Evolutionary conservation across 2,329 filamentous ascomycete species (phyloP), one percentile per base, ranked within the genome.

Genomic region (Byssochlamys sp.): DNA sequence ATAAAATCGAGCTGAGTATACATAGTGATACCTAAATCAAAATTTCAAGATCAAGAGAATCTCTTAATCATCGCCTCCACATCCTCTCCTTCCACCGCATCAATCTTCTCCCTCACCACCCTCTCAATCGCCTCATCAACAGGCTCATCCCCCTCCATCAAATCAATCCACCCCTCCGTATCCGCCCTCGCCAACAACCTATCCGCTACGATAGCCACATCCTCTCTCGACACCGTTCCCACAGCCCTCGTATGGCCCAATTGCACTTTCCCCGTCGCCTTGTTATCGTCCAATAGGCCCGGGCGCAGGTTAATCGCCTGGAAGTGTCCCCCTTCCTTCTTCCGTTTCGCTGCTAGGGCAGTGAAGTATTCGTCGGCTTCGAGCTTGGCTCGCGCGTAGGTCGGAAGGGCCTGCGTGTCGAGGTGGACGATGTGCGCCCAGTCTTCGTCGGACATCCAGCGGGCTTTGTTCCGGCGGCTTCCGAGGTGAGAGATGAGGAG

Each of bases 351-450:
- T 7, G 74, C 70, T 35, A 78, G 64, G 3, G 79, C 76, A 9
- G 78, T 78, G 62, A 83, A 69, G 54, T 79, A 79, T 67, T 83
- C 80, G 60, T 83, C 81, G 1, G 81, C 80, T 25, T 79, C 80
- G 28, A 81, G 72, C 63, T 83, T 83, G 19, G 81, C 81, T 49
- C 77, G 72, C 61, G 74, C 78, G 63, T 83, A 83, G 10, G 76
- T 71, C 1, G 80, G 77, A 19, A 83, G 69, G 0, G 77, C 66
- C 28, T 79, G 73, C n/a, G 69, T 72, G 62, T 81, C 81, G 35
- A 75, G 69, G 60, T 78, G 73, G 55, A 77, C 71, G 0, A 79
- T 70, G 1, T 64, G 63, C 4, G 69, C 71, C 75, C 77, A 79
- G 56, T 80, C 75, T 2, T 72, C 71, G 24, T 80, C 77, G 19